phyloP scores from a whole-genome alignment of 2,329 filamentous ascomycete species.

The Hymenoscyphus occultus region DNA sequence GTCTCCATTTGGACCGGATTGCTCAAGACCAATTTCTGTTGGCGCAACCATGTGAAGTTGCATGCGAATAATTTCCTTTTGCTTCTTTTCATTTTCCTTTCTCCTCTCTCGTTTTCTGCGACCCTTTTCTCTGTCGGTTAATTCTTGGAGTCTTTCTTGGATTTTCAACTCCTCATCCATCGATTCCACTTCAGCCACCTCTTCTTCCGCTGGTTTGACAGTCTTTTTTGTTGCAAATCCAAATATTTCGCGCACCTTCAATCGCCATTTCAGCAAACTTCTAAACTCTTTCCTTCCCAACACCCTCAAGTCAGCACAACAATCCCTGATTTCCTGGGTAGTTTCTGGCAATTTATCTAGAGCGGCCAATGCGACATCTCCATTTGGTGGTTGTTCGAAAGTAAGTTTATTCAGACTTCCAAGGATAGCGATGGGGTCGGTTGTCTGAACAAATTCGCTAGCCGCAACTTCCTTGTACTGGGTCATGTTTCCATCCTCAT shows the following conservation, averaged over 20 bases:
- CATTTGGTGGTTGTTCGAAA: slow-evolving; percentile 76
- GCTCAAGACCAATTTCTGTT: slow-evolving; percentile 93
- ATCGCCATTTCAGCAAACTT: slow-evolving; percentile 79
- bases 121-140: slow-evolving; percentile 74
- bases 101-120: slow-evolving; percentile 81
- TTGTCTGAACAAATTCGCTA: slow-evolving; percentile 90
- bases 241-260: slow-evolving; percentile 87
- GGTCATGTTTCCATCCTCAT: slow-evolving; percentile 91
- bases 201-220: slow-evolving; percentile 49
- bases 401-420: slow-evolving; percentile 80
- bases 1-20: slow-evolving; percentile 72
- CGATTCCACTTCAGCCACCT: slow-evolving; percentile 76
- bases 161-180: slow-evolving; percentile 96
- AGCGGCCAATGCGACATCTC: slow-evolving; percentile 82
- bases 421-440: slow-evolving; percentile 88
- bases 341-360: slow-evolving; percentile 84
- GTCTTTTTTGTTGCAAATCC: slow-evolving; percentile 71
- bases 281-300: slow-evolving; percentile 95
- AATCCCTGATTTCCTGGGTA: slow-evolving; percentile 73
- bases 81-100: slow-evolving; percentile 89
- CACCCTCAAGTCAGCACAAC: slow-evolving; percentile 82
- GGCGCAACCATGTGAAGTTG: slow-evolving; percentile 96
- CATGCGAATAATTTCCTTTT: slow-evolving; percentile 92
- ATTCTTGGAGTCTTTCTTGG: slow-evolving; percentile 78
- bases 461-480: slow-evolving; percentile 88